Percentiles rank a stretch among this genome's conserved stretches.
These are phyloP conservation scores for Oryza glaberrima DNA, from an alignment of 176 grass and related monocot species.

Conservation along the genomic window DNA sequence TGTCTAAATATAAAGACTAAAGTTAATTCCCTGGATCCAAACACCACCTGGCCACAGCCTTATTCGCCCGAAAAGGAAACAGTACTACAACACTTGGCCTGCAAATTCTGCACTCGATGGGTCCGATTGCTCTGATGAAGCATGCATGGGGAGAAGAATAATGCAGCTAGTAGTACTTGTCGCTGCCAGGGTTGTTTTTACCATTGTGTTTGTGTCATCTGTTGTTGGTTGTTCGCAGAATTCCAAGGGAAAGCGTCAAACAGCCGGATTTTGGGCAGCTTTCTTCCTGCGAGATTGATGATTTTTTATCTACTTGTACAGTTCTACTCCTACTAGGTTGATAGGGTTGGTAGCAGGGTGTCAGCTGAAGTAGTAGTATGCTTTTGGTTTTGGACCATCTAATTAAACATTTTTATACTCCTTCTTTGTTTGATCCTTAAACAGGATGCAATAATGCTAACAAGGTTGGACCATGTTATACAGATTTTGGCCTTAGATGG, in stretches of 20 bases:
- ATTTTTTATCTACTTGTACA: not conserved
- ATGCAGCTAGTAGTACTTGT: not conserved
- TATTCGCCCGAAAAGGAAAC: too few relatives aligned
- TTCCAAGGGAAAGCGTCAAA: conserved; percentile 27
- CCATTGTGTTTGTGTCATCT: too few relatives aligned
- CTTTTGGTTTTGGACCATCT: not conserved
- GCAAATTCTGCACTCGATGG: not conserved
- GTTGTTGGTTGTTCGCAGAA: conserved; percentile 15
- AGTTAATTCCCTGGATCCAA: too few relatives aligned
- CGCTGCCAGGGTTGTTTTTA: not conserved
- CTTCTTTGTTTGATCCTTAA: not conserved
- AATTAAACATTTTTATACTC: not conserved
- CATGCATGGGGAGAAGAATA: not conserved
- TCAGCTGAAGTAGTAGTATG: not conserved
- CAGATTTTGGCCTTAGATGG: not conserved
- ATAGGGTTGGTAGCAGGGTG: conserved; percentile 2
- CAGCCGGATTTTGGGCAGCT: not conserved
- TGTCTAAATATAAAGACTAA: too few relatives aligned
- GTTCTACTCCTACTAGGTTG: conserved; percentile 2
- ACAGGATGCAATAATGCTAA: not conserved
- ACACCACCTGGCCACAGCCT: too few relatives aligned
- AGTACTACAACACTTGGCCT: not conserved
- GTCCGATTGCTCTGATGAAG: too few relatives aligned
- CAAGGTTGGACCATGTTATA: not conserved
- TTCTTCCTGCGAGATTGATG: conserved; percentile 27